Evolutionary conservation across 1,284 basidiomycete species (phyloP), one percentile per base, ranked within the genome.

Genomic region (Cryptococcus floricola): DNA sequence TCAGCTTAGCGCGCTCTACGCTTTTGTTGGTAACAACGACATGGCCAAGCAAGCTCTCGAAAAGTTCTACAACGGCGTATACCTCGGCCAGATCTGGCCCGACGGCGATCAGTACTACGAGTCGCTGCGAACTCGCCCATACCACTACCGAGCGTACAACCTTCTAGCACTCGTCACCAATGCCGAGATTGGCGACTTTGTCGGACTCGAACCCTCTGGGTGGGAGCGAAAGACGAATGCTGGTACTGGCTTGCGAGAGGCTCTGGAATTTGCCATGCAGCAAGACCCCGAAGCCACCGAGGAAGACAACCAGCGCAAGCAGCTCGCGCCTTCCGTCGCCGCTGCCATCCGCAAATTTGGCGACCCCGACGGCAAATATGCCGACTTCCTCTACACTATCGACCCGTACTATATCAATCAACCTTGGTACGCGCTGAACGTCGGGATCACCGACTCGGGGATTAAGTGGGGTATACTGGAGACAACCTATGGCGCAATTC

Each of bases 81-180:
- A 61, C 54, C 58, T 60, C 51, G 43, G 31, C 42, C 69, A 71
- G 57, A 71, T 74, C 59, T 47, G 46, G n/a, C 62, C 52, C 13
- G 53, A 67, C 49, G 73, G 73, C 23, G 62, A 70, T 44, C 65
- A 69, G 58, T 63, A 66, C 16, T 28, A 38, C 27, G 34, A 19
- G 37, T 38, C 31, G n/a, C 14, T 27, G 31, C 44, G 44, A 37
- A 46, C 31, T 5, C 27, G 72, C 18, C 69, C 73, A 0, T 72
- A 64, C 60, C 73, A 75, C 56, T 75, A 75, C 56, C 60, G 67
- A 27, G 57, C 68, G 12, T 75, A 72, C 66, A 74, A 73, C 54
- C 59, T 73, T 28, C 16, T 50, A 27, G 41, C 52, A 6, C 51
- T 70, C 39, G 39, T 70, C 39, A 57, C 58, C 53, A 52, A 53